These are phyloP conservation scores for Eimeria zaria DNA, from an alignment of 169 alveolate species.

Conservation along the genomic window DNA sequence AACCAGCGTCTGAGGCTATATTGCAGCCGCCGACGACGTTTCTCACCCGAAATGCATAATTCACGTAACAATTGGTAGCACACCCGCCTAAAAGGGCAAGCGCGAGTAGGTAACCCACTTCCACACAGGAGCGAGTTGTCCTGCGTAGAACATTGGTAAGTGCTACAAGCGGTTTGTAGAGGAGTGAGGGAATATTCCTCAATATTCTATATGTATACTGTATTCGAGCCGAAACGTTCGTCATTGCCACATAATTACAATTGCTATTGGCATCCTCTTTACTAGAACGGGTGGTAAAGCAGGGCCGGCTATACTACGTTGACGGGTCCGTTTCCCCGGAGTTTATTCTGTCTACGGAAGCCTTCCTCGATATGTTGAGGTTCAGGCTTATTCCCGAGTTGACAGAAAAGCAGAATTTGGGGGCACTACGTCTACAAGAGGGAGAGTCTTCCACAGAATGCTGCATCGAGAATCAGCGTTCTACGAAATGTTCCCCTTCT, in stretches of 20 bases:
- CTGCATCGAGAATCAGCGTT: not conserved
- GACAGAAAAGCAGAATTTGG: not conserved
- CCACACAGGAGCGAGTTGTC: no score
- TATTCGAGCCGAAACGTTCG: no score
- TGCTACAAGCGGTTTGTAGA: not conserved
- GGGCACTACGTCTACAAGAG: not conserved
- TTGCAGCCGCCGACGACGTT: not conserved
- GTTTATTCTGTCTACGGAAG: not conserved
- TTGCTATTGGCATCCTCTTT: not conserved
- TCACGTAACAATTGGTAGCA: no score
- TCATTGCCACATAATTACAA: no score
- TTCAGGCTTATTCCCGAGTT: not conserved
- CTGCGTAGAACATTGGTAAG: not conserved
- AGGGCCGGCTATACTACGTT: not conserved
- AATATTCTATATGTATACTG: not conserved
- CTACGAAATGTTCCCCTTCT: no score
- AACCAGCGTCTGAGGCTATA: not conserved
- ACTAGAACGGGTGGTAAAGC: not conserved
- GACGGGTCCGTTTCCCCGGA: no score
- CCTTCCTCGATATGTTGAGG: not conserved
- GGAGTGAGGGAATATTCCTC: not conserved
- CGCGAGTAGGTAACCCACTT: no score
- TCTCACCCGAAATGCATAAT: no score
- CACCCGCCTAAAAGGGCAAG: no score
- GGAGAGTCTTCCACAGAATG: not conserved